A percentile compares a stretch with the other conserved stretches of the same genome.
Conservation (phyloP, 2,329 filamentous ascomycete genomes). For the Fusarium sp. region DNA sequence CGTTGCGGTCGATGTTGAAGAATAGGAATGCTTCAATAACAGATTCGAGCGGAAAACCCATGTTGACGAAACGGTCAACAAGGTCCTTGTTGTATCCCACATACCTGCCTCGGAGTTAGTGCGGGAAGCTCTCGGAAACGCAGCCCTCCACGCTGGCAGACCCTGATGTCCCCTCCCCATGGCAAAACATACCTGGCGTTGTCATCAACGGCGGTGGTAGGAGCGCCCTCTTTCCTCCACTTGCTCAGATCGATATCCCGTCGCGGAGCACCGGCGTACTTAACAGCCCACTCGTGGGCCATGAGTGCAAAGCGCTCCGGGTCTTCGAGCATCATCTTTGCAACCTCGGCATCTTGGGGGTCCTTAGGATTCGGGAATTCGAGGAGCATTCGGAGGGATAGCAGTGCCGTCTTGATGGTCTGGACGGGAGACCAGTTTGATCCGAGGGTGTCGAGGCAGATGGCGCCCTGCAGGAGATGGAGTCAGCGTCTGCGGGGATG, state of each 20-base stretch:
- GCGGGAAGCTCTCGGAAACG: neutral
- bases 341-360: conserved; percentile 96
- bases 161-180: neutral
- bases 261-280: conserved; percentile 82
- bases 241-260: conserved; percentile 56
- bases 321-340: conserved; percentile 86
- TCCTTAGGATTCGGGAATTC: conserved; percentile 96
- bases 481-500: conserved; percentile 27
- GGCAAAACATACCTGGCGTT: conserved; percentile 49
- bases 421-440: conserved; percentile 95
- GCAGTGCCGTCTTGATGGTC: conserved; percentile 94
- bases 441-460: conserved; percentile 94
- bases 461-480: conserved; percentile 81
- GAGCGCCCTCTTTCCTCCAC: conserved; percentile 67
- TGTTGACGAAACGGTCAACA: conserved; percentile 86
- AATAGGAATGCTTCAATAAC: conserved; percentile 88
- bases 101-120: conserved; percentile 70
- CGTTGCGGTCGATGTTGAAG: conserved; percentile 84
- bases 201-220: conserved; percentile 44
- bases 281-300: conserved; percentile 92
- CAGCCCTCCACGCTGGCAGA: neutral
- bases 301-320: conserved; percentile 85
- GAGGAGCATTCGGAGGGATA: conserved; percentile 93
- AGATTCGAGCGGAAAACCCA: conserved; percentile 92
- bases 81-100: conserved; percentile 89